These are phyloP conservation scores for Crithidia brevicula DNA, from an alignment of 208 protist species.

Conservation along the genomic window DNA sequence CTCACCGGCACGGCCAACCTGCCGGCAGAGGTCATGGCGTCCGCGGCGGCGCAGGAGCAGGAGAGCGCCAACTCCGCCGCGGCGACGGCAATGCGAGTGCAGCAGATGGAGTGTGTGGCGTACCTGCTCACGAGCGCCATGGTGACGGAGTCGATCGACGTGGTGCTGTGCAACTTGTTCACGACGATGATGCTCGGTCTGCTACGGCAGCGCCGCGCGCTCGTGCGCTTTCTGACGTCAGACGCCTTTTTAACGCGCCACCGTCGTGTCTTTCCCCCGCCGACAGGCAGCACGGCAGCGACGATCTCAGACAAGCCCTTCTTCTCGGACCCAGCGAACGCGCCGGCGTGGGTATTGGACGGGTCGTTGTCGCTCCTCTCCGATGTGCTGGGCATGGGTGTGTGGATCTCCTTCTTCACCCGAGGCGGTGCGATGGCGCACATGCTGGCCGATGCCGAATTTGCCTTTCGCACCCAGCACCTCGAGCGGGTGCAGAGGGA, in stretches of 20 bases:
- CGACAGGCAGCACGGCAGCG: constrained; percentile 6
- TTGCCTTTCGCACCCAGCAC: constrained; percentile 73
- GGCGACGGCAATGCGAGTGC: constrained; percentile 19
- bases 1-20: constrained; percentile 47
- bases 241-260: constrained; percentile 41
- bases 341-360: constrained; percentile 74
- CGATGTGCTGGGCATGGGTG: constrained; percentile 68
- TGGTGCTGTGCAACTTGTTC: constrained; percentile 60
- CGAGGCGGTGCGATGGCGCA: constrained; percentile 64
- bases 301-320: constrained; percentile 22
- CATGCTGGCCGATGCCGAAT: constrained; percentile 43
- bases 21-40: constrained; percentile 23
- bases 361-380: constrained; percentile 58
- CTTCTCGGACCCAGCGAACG: constrained; percentile 38
- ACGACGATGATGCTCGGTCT: constrained; percentile 42
- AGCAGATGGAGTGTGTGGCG: constrained; percentile 51
- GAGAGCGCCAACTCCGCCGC: constrained; percentile 19
- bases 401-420: constrained; percentile 76
- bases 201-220: constrained; percentile 47
- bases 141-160: constrained; percentile 71
- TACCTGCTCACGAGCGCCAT: constrained; percentile 72
- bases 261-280: constrained; percentile 39
- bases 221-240: constrained; percentile 59
- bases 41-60: constrained; percentile 17
- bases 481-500: constrained; percentile 59